Percentiles rank a stretch among this genome's conserved stretches.
These are phyloP conservation scores for Pistacia integerrima DNA, from an alignment of 345 rosid genomes.

Conservation along the genomic window DNA sequence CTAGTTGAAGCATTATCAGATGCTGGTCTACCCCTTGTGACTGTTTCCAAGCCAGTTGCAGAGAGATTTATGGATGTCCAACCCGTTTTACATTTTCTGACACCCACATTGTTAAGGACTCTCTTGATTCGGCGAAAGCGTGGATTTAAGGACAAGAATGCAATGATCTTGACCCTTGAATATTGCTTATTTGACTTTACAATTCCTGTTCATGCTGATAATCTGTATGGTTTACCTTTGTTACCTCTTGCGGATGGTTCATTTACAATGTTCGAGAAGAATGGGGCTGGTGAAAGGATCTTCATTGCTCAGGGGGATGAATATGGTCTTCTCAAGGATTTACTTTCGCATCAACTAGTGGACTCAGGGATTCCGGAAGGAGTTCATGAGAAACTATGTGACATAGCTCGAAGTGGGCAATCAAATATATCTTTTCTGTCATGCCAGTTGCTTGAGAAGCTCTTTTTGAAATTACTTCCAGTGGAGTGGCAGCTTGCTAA, in stretches of 20 bases:
- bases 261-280: conserved; percentile 71
- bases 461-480: conserved; percentile 81
- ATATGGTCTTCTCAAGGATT: conserved; percentile 78
- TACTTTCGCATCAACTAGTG: conserved; percentile 78
- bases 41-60: conserved; percentile 61
- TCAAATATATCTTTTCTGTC: conserved; percentile 79
- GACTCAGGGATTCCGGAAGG: conserved; percentile 62
- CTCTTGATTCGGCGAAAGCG: conserved; percentile 75
- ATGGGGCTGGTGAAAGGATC: conserved; percentile 74
- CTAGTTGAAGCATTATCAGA: conserved; percentile 76
- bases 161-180: conserved; percentile 74
- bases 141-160: conserved; percentile 60
- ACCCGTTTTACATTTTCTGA: conserved; percentile 71
- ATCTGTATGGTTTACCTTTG: conserved; percentile 76
- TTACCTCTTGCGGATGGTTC: conserved; percentile 90
- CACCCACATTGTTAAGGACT: conserved; percentile 73
- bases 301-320: conserved; percentile 70
- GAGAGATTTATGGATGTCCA: conserved; percentile 73
- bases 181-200: conserved; percentile 82
- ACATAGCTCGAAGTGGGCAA: conserved; percentile 66
- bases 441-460: conserved; percentile 81
- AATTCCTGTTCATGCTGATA: conserved; percentile 47
- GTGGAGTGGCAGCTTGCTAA: conserved; percentile 79
- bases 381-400: conserved; percentile 65
- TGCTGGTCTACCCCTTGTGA: conserved; percentile 79